These are phyloP conservation scores for Plantago major DNA, from an alignment of 257 asterid species.

Conservation along the genomic window DNA sequence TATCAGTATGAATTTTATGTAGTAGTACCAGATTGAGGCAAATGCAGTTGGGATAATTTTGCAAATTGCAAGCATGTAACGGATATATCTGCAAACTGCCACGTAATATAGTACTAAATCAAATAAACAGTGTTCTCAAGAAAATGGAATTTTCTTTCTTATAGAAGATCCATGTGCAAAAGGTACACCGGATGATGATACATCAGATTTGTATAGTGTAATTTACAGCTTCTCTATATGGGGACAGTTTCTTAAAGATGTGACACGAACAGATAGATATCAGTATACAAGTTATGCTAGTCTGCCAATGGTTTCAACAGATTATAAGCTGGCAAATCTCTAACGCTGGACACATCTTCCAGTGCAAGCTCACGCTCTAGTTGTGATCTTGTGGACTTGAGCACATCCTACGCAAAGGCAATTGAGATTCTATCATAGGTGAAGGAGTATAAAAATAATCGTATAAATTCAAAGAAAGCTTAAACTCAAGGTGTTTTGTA, in stretches of 20 bases:
- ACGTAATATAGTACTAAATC: neutral
- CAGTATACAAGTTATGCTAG: neutral
- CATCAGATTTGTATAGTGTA: neutral
- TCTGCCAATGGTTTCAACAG: neutral
- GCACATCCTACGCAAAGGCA: constrained; percentile 54
- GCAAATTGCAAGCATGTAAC: too few relatives aligned
- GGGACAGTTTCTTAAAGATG: neutral
- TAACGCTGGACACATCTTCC: constrained; percentile 40
- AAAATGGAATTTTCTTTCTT: neutral
- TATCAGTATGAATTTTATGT: too few relatives aligned
- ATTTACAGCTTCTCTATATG: constrained; percentile 1
- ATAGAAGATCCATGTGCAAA: neutral
- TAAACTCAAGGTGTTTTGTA: neutral
- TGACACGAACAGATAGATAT: neutral
- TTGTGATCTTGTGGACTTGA: constrained; percentile 51
- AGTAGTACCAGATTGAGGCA: too few relatives aligned
- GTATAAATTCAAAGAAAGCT: neutral
- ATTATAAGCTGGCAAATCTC: constrained; percentile 51
- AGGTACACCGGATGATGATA: too few relatives aligned
- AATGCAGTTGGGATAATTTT: too few relatives aligned
- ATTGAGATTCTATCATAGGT: neutral
- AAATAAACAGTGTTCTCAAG: neutral
- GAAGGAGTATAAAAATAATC: too few relatives aligned
- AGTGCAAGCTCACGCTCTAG: constrained; percentile 54
- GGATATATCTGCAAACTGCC: too few relatives aligned